phyloP scores from a whole-genome alignment of 352 stramenopile species.

The Blastocystis sp. region DNA sequence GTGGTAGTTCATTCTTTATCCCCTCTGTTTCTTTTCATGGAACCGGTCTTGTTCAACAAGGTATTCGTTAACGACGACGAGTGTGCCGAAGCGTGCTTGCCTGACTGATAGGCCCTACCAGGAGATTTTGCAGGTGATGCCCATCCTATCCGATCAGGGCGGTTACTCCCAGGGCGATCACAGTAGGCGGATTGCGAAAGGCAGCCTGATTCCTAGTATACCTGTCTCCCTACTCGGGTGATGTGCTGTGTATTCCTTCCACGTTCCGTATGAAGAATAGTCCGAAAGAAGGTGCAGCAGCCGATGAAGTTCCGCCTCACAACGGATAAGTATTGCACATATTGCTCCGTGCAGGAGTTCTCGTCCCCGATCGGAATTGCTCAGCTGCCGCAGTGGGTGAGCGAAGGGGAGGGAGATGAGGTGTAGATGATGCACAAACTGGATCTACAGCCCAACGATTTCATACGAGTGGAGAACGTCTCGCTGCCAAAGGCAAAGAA shows the following conservation, averaged over 20 bases:
- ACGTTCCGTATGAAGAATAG: neutral
- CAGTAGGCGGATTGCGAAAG: neutral
- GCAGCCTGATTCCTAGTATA: slow-evolving; percentile 12
- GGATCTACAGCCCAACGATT: neutral
- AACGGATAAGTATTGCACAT: slow-evolving; percentile 51
- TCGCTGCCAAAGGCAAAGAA: slow-evolving; percentile 52
- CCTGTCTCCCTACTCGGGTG: slow-evolving; percentile 40
- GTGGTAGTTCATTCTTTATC: neutral
- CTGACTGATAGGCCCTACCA: slow-evolving; percentile 50
- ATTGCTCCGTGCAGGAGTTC: slow-evolving; percentile 50
- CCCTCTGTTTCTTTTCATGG: slow-evolving; percentile 47
- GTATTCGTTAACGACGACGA: slow-evolving; percentile 37
- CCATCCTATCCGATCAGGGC: neutral
- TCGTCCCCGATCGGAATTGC: neutral
- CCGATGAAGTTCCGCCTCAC: slow-evolving; percentile 48
- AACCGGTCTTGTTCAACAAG: slow-evolving; percentile 52
- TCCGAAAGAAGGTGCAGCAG: slow-evolving; percentile 43
- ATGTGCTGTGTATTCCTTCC: slow-evolving; percentile 14
- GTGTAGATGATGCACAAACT: slow-evolving; percentile 59
- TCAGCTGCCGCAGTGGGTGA: slow-evolving; percentile 44
- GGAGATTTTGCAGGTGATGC: slow-evolving; percentile 57
- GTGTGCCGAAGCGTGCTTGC: neutral
- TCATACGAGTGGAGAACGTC: slow-evolving; percentile 48
- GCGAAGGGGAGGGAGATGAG: neutral
- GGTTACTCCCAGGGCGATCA: slow-evolving; percentile 44